Percentiles rank a stretch among this genome's conserved stretches.
Conservation (phyloP, 306 rosid species). For the Pyrus pyrifolia region DNA sequence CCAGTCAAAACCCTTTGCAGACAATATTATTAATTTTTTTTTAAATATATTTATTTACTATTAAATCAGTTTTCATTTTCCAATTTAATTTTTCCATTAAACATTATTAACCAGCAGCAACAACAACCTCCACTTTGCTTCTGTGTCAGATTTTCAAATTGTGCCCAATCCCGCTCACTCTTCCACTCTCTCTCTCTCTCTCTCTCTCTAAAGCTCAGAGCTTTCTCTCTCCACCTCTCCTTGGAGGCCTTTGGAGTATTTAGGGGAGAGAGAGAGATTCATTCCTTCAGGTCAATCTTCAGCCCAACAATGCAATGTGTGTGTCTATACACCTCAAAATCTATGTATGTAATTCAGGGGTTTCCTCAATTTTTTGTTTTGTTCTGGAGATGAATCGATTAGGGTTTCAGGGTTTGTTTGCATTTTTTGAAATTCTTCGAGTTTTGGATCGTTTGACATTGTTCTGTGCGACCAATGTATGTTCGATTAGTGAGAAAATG, state of each 20-base stretch:
- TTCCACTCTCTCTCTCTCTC: neutral
- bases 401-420: slow-evolving; percentile 17
- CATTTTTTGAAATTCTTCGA: neutral
- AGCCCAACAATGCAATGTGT: neutral
- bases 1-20: neutral
- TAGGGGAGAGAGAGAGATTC: slow-evolving; percentile 21
- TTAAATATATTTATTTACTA: neutral
- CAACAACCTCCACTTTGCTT: neutral
- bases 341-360: neutral
- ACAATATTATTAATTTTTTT: neutral
- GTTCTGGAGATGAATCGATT: slow-evolving; percentile 6
- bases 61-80: slow-evolving; percentile 8
- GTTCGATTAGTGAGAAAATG: slow-evolving; percentile 3
- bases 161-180: slow-evolving; percentile 21
- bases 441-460: neutral
- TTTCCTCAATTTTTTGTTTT: neutral
- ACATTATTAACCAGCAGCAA: neutral
- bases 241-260: slow-evolving; percentile 30
- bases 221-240: neutral
- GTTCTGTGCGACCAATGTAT: neutral
- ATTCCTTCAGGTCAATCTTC: slow-evolving; percentile 44
- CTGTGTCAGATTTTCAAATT: slow-evolving; percentile 7
- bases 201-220: neutral
- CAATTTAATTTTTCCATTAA: neutral
- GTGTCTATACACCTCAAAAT: neutral